Percentiles rank a stretch among this genome's conserved stretches.
Conservation (phyloP, 768 basidiomycete species). For the Boletus rubroflammeus region DNA sequence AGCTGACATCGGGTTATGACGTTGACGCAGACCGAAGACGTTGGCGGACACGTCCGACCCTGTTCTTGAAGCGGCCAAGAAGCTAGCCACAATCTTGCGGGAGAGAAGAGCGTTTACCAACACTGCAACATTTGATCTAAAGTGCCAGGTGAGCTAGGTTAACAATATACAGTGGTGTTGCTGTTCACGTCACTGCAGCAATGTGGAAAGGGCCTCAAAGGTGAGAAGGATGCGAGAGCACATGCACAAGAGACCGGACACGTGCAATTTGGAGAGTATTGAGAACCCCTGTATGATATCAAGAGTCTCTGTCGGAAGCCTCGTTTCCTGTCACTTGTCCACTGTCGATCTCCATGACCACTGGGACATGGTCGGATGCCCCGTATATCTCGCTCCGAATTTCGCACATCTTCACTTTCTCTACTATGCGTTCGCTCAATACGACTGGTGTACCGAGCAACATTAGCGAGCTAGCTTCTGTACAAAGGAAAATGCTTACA, state of each 20-base stretch:
- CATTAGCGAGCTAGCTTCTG: background rate
- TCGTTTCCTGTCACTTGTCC: slow-evolving; percentile 27
- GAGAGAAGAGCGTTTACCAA: slow-evolving; percentile 86
- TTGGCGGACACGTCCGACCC: slow-evolving; percentile 44
- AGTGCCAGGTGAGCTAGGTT: slow-evolving; percentile 64
- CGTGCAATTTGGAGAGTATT: slow-evolving; percentile 79
- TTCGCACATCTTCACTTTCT: slow-evolving; percentile 75
- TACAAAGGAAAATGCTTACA: slow-evolving; percentile 45
- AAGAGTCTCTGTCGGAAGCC: background rate
- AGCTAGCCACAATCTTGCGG: slow-evolving; percentile 69
- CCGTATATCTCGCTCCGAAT: slow-evolving; percentile 84
- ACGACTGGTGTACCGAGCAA: slow-evolving; percentile 49
- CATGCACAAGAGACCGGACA: slow-evolving; percentile 91
- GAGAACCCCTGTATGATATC: slow-evolving; percentile 14
- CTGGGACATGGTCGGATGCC: slow-evolving; percentile 82
- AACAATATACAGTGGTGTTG: slow-evolving; percentile 1
- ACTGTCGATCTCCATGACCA: slow-evolving; percentile 71
- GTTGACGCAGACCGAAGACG: slow-evolving; percentile 27
- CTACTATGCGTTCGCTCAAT: slow-evolving; percentile 62
- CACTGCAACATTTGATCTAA: slow-evolving; percentile 85
- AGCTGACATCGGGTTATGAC: slow-evolving; percentile 8
- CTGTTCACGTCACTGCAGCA: slow-evolving; percentile 40
- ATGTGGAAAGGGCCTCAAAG: slow-evolving; percentile 83
- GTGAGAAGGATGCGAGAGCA: slow-evolving; percentile 88
- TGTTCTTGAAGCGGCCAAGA: slow-evolving; percentile 59